These are phyloP conservation scores for Medicago arabica DNA, from an alignment of 306 rosid species.

Conservation along the genomic window DNA sequence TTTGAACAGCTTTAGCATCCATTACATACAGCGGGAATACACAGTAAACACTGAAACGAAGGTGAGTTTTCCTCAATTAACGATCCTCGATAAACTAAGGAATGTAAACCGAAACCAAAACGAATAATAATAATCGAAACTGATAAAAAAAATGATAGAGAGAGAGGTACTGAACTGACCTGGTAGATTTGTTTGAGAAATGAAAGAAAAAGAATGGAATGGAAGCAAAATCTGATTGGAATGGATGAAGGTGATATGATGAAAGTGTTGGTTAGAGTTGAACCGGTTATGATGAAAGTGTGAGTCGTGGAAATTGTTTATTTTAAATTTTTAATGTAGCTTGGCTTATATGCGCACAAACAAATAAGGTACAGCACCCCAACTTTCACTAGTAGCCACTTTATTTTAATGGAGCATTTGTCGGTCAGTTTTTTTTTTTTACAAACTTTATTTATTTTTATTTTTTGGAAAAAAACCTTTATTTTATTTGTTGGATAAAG, in stretches of 20 bases:
- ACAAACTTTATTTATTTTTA: no score
- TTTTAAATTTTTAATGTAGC: background rate
- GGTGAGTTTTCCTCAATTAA: background rate
- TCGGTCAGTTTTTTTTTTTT: no score
- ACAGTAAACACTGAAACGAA: slow-evolving; percentile 21
- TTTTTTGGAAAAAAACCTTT: no score
- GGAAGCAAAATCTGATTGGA: slow-evolving; percentile 24
- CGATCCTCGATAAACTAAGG: background rate
- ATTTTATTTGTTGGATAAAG: no score
- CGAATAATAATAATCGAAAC: background rate
- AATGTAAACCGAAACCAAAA: slow-evolving; percentile 11
- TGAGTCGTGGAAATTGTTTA: background rate
- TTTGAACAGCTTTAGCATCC: slow-evolving; percentile 63
- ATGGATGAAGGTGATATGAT: background rate
- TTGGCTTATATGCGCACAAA: background rate
- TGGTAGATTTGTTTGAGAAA: background rate
- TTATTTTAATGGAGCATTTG: no score
- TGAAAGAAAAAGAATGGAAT: background rate
- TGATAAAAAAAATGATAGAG: background rate
- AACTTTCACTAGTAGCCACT: background rate
- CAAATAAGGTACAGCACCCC: background rate
- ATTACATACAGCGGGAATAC: slow-evolving; percentile 19
- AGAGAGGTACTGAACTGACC: slow-evolving; percentile 7
- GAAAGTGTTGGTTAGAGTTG: background rate
- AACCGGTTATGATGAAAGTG: background rate